Percentiles rank a stretch among this genome's conserved stretches.
Conservation (phyloP, 139 green algal species). For the Micractinium sp. region DNA sequence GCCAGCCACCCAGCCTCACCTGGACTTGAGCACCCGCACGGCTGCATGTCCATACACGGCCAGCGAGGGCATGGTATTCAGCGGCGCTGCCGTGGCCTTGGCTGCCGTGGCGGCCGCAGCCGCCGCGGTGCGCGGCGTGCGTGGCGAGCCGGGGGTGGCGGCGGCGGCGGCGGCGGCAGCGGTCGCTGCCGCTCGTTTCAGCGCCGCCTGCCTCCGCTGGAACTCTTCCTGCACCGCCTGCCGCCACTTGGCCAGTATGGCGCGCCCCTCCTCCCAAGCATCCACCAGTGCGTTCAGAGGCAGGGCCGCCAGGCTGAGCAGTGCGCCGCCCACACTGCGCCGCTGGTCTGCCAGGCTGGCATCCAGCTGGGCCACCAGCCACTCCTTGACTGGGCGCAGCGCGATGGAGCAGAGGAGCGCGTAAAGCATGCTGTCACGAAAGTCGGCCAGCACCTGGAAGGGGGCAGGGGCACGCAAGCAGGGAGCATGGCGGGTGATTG, state of each 20-base stretch:
- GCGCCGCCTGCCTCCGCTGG: constrained; percentile 9
- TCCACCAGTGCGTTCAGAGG: constrained; percentile 36
- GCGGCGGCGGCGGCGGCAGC: background rate
- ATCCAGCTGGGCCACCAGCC: constrained; percentile 47
- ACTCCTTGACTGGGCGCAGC: constrained; percentile 60
- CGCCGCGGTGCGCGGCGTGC: constrained; percentile 15
- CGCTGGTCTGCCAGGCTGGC: constrained; percentile 9
- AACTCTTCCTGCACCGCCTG: constrained; percentile 37
- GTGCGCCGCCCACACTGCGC: constrained; percentile 13
- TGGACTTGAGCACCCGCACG: constrained; percentile 25
- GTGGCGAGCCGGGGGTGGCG: background rate
- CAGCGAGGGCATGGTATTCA: constrained; percentile 34
- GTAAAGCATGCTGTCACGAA: constrained; percentile 63
- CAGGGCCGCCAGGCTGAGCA: constrained; percentile 32
- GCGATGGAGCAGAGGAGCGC: constrained; percentile 64
- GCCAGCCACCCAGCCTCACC: background rate
- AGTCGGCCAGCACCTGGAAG: constrained; percentile 47
- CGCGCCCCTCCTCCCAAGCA: constrained; percentile 27
- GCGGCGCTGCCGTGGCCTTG: background rate
- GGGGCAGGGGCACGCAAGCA: background rate
- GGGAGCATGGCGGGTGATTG: background rate
- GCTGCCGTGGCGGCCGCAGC: background rate
- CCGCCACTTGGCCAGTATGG: constrained; percentile 40
- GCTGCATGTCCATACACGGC: constrained; percentile 41
- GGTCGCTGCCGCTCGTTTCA: background rate